Evolutionary conservation across 192 early-diverging fungal species (phyloP).

Genomic region (Entophlyctis helioformis): DNA sequence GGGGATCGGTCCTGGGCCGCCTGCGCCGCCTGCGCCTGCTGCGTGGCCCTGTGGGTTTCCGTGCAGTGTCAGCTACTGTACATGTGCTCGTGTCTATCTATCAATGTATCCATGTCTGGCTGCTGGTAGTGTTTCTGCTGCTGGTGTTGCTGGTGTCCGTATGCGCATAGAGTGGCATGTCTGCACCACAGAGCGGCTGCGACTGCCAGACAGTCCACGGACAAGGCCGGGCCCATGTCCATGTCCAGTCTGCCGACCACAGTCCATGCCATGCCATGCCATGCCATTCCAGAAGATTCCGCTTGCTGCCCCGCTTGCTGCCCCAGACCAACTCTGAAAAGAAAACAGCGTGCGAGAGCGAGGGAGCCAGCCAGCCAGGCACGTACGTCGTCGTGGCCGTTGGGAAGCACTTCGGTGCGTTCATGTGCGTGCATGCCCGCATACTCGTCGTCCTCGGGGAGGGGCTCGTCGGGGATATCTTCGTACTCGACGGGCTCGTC

Average conservation of each 20-base stretch:
- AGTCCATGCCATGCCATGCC: neutral
- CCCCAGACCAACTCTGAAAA: too few species aligned
- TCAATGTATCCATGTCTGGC: neutral
- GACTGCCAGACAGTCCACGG: neutral
- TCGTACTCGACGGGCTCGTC: slow-evolving; percentile 12
- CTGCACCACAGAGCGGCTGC: neutral
- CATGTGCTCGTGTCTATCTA: neutral
- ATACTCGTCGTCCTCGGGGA: slow-evolving; percentile 5
- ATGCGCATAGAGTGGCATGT: neutral
- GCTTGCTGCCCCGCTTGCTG: too few species aligned
- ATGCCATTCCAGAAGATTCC: neutral
- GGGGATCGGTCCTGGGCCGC: slow-evolving; percentile 26
- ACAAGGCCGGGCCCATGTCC: too few species aligned
- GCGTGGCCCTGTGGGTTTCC: neutral
- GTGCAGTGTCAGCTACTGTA: neutral
- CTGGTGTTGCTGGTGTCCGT: neutral
- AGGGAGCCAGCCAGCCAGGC: neutral
- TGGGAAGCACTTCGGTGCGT: slow-evolving; percentile 9
- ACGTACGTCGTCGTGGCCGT: slow-evolving; percentile 8
- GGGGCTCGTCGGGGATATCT: slow-evolving; percentile 10
- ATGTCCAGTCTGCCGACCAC: too few species aligned
- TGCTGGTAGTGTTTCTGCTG: neutral
- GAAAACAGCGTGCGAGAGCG: too few species aligned
- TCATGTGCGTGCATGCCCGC: neutral
- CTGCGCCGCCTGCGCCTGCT: neutral